Percentiles rank a stretch among this genome's conserved stretches.
phyloP scores from a whole-genome alignment of 257 asterid genomes.

The Przewalskia tangutica region DNA sequence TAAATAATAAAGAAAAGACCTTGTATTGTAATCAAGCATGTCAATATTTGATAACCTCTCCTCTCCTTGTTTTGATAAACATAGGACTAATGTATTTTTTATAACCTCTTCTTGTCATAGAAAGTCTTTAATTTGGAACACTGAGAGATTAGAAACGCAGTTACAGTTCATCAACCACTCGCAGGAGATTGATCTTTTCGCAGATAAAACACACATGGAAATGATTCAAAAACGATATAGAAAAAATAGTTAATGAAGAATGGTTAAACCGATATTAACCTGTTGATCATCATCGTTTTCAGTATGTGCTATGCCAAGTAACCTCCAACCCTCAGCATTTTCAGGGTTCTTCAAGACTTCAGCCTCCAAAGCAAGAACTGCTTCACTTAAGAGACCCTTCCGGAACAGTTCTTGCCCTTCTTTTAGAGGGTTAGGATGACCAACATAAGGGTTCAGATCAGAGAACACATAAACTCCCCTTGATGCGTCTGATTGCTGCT shows the following conservation, averaged over 20 bases:
- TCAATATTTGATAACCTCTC: neutral
- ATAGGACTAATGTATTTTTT: too few species aligned
- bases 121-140: neutral
- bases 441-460: constrained; percentile 93
- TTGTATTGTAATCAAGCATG: neutral
- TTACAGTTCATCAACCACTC: neutral
- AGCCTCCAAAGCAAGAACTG: constrained; percentile 99
- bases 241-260: neutral
- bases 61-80: too few species aligned
- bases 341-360: constrained; percentile 96
- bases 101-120: neutral
- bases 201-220: neutral
- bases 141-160: neutral
- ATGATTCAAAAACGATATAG: neutral
- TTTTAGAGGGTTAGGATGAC: constrained; percentile 92
- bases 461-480: constrained; percentile 83
- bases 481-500: constrained; percentile 25
- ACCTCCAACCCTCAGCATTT: constrained; percentile 97
- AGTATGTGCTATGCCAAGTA: constrained; percentile 96
- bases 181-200: neutral
- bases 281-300: constrained; percentile 99
- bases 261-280: constrained; percentile 27
- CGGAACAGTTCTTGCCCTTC: constrained; percentile 97
- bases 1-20: neutral
- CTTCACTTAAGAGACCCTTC: constrained; percentile 98